Evolutionary conservation across 1,139 yeast species (phyloP).

Genomic region (Hemisphaericaspora lyxosophila): DNA sequence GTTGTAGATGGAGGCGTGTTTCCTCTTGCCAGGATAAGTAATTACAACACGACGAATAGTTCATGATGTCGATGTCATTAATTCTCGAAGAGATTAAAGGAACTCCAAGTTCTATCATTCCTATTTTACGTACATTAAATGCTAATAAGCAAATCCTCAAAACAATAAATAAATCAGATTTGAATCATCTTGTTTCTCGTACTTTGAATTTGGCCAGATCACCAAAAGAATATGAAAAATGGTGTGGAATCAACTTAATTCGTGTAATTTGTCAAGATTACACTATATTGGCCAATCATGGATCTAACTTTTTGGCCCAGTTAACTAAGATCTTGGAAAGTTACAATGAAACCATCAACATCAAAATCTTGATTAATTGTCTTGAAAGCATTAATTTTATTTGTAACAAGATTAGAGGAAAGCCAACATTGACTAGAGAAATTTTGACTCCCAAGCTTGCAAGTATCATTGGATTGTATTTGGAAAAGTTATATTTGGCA

Average conservation of each 20-base stretch:
- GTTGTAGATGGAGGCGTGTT: no score
- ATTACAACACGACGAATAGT: not conserved
- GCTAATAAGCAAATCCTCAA: slow-evolving; percentile 32
- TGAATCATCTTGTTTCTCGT: slow-evolving; percentile 57
- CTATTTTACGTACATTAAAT: slow-evolving; percentile 33
- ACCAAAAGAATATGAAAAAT: slow-evolving; percentile 47
- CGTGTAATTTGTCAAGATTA: slow-evolving; percentile 54
- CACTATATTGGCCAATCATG: slow-evolving; percentile 56
- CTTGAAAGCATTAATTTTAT: slow-evolving; percentile 50
- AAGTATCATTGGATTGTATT: slow-evolving; percentile 53
- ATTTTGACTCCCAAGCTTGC: slow-evolving; percentile 78
- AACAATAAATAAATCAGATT: slow-evolving; percentile 49
- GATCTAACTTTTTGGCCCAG: slow-evolving; percentile 54
- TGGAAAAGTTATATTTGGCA: slow-evolving; percentile 41
- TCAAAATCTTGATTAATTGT: slow-evolving; percentile 47
- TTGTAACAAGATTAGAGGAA: slow-evolving; percentile 65
- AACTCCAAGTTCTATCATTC: slow-evolving; percentile 35
- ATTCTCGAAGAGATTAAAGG: slow-evolving; percentile 37
- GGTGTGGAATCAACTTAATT: slow-evolving; percentile 64
- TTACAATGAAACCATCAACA: slow-evolving; percentile 40
- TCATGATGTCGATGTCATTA: slow-evolving; percentile 17
- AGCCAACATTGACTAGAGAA: slow-evolving; percentile 83
- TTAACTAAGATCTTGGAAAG: slow-evolving; percentile 59
- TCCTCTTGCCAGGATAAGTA: no score
- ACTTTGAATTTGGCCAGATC: slow-evolving; percentile 55